Percentiles rank a stretch among this genome's conserved stretches.
These are phyloP conservation scores for Stipa capillata DNA, from an alignment of 176 grass and related monocot species.

Conservation along the genomic window DNA sequence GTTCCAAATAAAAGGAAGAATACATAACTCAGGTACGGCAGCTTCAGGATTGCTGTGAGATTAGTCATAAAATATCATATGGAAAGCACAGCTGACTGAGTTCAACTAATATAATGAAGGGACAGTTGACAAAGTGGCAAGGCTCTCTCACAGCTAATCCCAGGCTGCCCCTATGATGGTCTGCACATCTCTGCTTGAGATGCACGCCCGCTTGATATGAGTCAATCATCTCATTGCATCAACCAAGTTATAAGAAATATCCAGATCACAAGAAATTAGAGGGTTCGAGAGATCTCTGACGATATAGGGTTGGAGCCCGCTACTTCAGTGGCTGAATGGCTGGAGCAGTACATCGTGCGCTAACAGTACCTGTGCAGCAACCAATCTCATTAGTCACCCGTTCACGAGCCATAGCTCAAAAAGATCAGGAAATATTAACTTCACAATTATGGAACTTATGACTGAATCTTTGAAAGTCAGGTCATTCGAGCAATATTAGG, in stretches of 20 bases:
- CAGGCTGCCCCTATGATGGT: conserved; percentile 2
- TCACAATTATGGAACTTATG: not conserved
- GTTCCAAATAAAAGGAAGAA: not conserved
- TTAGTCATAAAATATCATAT: not conserved
- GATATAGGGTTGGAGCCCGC: not conserved
- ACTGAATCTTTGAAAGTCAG: not conserved
- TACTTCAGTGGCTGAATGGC: not conserved
- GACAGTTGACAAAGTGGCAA: conserved; percentile 8
- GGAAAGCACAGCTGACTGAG: not conserved
- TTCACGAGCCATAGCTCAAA: not conserved
- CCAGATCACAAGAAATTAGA: not conserved
- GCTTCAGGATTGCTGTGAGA: conserved; percentile 10
- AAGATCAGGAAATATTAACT: not conserved
- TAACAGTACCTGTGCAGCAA: not conserved
- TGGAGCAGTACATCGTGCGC: not conserved
- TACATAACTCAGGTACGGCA: not conserved
- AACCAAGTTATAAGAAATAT: not conserved
- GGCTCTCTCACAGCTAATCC: not conserved
- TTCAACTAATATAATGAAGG: not conserved
- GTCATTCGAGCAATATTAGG: not conserved
- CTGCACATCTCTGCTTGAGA: too few species aligned
- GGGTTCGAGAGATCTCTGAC: not conserved
- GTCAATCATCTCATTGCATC: not conserved
- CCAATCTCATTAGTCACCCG: not conserved
- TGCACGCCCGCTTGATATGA: too few species aligned